phyloP scores from a whole-genome alignment of 768 basidiomycete genomes.

The Kwoniella sp. region DNA sequence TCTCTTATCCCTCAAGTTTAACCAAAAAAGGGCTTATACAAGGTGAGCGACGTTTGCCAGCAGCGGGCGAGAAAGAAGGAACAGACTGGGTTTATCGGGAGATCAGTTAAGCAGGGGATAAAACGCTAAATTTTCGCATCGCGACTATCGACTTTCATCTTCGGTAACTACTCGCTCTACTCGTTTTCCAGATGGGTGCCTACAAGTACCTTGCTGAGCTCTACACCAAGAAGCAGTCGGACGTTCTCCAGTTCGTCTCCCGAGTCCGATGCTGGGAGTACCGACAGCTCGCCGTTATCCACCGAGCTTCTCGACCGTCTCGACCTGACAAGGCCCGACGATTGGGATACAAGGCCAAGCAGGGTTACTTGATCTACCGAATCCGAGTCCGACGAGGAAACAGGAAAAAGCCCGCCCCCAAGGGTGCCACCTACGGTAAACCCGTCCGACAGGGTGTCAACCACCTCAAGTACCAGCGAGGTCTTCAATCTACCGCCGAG shows the following conservation, averaged over 20 bases:
- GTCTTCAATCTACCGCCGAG: conserved; percentile 89
- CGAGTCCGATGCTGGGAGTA: conserved; percentile 99
- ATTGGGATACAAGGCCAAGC: conserved; percentile 99
- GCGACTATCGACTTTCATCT: no score
- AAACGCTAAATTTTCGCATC: neutral
- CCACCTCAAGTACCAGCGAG: conserved; percentile 96
- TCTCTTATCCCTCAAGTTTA: conserved; percentile 25
- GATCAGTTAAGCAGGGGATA: neutral
- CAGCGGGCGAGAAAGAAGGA: neutral
- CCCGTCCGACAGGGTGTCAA: conserved; percentile 97
- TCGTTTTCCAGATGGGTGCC: conserved; percentile 54
- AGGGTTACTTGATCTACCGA: conserved; percentile 97
- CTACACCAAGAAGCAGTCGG: conserved; percentile 75
- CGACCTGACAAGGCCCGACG: conserved; percentile 99
- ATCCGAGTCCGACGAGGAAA: conserved; percentile 96
- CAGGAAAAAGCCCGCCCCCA: conserved; percentile 97
- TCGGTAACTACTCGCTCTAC: neutral
- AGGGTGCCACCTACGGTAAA: conserved; percentile 99
- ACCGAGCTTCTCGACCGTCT: conserved; percentile 95
- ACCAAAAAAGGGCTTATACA: conserved; percentile 24
- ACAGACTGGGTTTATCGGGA: no score
- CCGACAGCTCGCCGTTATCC: conserved; percentile 96
- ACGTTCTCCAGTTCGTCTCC: conserved; percentile 92
- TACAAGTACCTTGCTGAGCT: conserved; percentile 88
- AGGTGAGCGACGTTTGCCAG: conserved; percentile 9